Conservation (phyloP, 495 filamentous ascomycete species). For the Alectoria sarmentosa region DNA sequence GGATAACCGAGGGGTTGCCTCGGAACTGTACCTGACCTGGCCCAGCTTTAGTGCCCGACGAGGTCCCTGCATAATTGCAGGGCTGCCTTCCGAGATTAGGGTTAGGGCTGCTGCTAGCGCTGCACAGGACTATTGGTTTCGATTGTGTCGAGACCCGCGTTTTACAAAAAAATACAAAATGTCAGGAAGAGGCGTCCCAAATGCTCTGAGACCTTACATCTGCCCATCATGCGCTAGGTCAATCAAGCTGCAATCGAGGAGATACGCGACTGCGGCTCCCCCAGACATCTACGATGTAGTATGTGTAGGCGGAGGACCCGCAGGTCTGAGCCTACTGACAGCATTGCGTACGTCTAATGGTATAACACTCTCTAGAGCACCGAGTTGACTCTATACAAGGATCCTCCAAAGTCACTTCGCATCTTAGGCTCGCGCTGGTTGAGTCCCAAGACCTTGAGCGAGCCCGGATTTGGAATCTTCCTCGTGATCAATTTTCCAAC, state of each 20-base stretch:
- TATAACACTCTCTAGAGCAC: not conserved
- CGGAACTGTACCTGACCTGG: too few relatives aligned
- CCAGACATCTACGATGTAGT: conserved; percentile 79
- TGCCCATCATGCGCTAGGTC: conserved; percentile 21
- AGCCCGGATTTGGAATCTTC: conserved; percentile 55
- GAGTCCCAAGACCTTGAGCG: conserved; percentile 78
- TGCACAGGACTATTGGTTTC: too few relatives aligned
- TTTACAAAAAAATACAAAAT: conserved; percentile 1
- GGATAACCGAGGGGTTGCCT: too few relatives aligned
- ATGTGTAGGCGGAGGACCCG: conserved; percentile 93
- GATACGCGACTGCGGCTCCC: conserved; percentile 19
- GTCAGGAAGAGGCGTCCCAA: not conserved
- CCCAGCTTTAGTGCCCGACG: too few relatives aligned
- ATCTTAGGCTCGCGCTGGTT: conserved; percentile 78
- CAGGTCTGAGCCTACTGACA: conserved; percentile 79
- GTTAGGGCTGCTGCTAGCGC: too few relatives aligned
- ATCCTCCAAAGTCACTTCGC: conserved; percentile 63
- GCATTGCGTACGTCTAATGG: conserved; percentile 60
- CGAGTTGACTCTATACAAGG: conserved; percentile 31
- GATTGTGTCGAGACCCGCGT: not conserved
- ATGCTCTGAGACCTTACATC: conserved; percentile 13
- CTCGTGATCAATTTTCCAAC: conserved; percentile 72
- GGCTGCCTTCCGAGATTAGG: too few relatives aligned
- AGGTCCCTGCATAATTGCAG: too few relatives aligned
- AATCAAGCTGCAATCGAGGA: conserved; percentile 13